Evolutionary conservation across 2,329 filamentous ascomycete genomes (phyloP).

Genomic region (Beauveria rudraprayagi): DNA sequence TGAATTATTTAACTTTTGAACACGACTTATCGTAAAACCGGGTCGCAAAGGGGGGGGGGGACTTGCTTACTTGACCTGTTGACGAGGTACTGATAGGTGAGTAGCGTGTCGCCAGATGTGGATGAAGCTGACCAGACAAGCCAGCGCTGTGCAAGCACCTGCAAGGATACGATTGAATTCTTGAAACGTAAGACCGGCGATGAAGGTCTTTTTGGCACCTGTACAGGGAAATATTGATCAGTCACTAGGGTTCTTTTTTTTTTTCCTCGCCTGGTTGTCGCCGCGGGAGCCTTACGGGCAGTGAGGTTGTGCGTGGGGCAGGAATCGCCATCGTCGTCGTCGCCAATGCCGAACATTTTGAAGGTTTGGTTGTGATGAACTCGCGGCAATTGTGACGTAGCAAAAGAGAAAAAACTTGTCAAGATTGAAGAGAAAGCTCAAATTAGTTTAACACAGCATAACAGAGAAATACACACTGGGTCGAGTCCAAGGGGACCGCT

Average conservation of each 20-base stretch:
- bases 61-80: slow-evolving; percentile 30
- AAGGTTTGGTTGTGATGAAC: not conserved
- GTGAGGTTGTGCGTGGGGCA: slow-evolving; percentile 10
- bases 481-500: not conserved
- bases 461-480: not conserved
- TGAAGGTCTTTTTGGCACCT: slow-evolving; percentile 8
- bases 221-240: not conserved
- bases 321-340: slow-evolving; percentile 7
- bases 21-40: not conserved
- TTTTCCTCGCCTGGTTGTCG: not conserved
- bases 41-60: not conserved
- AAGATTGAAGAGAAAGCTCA: not conserved
- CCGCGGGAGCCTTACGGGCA: not conserved
- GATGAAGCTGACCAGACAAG: slow-evolving; percentile 21
- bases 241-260: not conserved
- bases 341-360: slow-evolving; percentile 7
- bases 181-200: slow-evolving; percentile 12
- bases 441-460: not conserved
- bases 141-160: slow-evolving; percentile 25
- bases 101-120: slow-evolving; percentile 29
- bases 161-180: slow-evolving; percentile 29
- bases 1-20: no score
- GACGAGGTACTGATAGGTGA: slow-evolving; percentile 31
- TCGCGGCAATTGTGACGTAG: not conserved
- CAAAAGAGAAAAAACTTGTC: not conserved